Base-by-base conservation (phyloP, 1,284 basidiomycete genomes). In the Takashimella koratensis region DNA sequence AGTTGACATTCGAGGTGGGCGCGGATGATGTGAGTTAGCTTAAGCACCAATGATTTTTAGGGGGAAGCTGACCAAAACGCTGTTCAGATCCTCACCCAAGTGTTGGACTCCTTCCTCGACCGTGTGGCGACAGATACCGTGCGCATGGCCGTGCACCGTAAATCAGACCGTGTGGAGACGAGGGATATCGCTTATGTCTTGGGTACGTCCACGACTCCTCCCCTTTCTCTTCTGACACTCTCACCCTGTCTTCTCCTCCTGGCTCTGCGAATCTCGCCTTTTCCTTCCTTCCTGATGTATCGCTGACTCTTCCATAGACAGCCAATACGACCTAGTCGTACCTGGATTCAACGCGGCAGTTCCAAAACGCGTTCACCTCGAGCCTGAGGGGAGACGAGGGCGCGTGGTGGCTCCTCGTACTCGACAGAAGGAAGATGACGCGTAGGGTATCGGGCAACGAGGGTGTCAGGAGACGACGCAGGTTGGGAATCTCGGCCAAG, bases 121-220 rank as follows among this genome's bases (percentile, higher is more conserved):
- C 61, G 64, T 39, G 63, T 59, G 3, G 55, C 66, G 11, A 47
- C 61, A 23, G 67, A 66, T 11, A 60, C 62, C 0, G 51, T 63
- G 16, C 64, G 66, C 26, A 48, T 74, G 20, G 67, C 71, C 1
- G 66, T 66, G 41, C 72, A 74, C 57, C 59, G 72, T 3, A 60
- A 54, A 42, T 53, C 57, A 3, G 51, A 57, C 6, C 67, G 64
- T 24, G 68, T 74, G 24, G 71, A 71, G 55, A 25, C 68, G 26
- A 70, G 64, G 47, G 72, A 74, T 58, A 56, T 69, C 51, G 70
- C 70, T 3, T 60, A 60, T 21, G 67, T 63, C 27, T 56, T 66
- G 16, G 63, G 68, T 68, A 36, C 60, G 66, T 64, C n/a, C n/a
- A n/a, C n/a, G n/a, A n/a, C n/a, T n/a, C n/a, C n/a, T n/a, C n/a